Evolutionary conservation across 2,329 filamentous ascomycete species (phyloP).

Genomic region (Fusarium nodosum): DNA sequence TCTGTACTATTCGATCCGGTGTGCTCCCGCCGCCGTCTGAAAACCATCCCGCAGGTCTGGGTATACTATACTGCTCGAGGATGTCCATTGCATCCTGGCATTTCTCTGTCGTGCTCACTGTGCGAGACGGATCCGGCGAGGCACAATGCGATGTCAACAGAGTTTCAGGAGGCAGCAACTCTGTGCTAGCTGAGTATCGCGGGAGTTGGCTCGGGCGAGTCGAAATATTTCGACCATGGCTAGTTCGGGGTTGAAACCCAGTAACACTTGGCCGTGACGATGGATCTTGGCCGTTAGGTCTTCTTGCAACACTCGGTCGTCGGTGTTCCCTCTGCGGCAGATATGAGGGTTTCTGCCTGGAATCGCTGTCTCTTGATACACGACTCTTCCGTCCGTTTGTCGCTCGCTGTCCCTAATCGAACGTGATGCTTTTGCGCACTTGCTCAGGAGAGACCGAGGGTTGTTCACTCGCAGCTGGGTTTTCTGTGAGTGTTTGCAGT

Average conservation of each 20-base stretch:
- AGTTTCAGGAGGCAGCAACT: conserved; percentile 12
- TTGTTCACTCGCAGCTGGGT: conserved; percentile 18
- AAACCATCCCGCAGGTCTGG: conserved; percentile 62
- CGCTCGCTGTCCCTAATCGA: conserved; percentile 50
- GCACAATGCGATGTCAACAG: conserved; percentile 14
- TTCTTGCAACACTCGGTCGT: neutral
- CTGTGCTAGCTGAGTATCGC: conserved; percentile 13
- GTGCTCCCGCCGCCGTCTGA: conserved; percentile 55
- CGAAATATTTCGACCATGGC: neutral
- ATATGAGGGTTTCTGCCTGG: conserved; percentile 40
- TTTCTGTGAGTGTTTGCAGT: conserved; percentile 45
- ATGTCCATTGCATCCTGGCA: conserved; percentile 62
- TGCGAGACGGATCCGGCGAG: conserved; percentile 43
- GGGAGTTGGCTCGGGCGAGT: conserved; percentile 1
- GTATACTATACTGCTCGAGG: conserved; percentile 62
- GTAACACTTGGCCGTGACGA: conserved; percentile 28
- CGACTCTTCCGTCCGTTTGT: conserved; percentile 46
- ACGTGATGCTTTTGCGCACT: conserved; percentile 46
- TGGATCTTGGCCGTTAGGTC: conserved; percentile 6
- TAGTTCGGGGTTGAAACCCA: conserved; percentile 14
- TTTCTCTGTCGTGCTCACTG: conserved; percentile 54
- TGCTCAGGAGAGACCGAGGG: conserved; percentile 29
- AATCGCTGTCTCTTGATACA: conserved; percentile 46
- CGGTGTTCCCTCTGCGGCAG: conserved; percentile 30
- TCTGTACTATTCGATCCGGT: conserved; percentile 20